Evolutionary conservation across 495 filamentous ascomycete genomes (phyloP), one percentile per base, ranked within the genome.

Genomic region (Evernia prunastri): DNA sequence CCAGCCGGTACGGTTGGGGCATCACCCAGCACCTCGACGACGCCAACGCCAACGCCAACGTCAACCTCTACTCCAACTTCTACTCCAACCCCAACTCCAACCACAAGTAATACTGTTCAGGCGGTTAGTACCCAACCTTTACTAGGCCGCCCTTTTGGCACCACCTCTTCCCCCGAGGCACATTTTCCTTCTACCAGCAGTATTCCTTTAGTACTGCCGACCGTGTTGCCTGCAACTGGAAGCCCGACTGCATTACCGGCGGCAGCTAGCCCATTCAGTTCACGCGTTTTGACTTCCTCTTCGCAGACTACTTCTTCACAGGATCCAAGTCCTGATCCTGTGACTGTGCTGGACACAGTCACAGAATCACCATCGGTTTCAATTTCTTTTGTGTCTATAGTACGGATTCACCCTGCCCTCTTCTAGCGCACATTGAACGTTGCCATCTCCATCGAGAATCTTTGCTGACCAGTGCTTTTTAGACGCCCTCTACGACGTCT

Each of bases 1-100:
- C 81, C 82, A 25, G 78, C 75, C 39, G 84, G 84, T 33, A 86
- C 84, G 23, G 62, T 66, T 57, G 74, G 76, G 35, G 66, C 66
- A 27, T 67, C 67, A 35, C 56, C 68, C 13, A 60, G 37, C 40
- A 42, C 58, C 17, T 27, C 69, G 18, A 25, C 42, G 12, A 54
- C 64, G 11, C 15, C 54, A 3, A 54, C 45, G 40, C 58, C 60
- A 23, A 59, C 65, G 7, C 27, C 66, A 8, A 45, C 51, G 13
- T 51, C 53, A 40, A 54, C 39, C 18, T 35, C 60, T 27, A 31
- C 69, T 25, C 17, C 40, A 23, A 45, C 63, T 18, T 18, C 54
- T 0, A 58, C 53, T 47, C 56, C 59, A 18, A 56, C 59, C 3
- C 35, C 66, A 15, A 57, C 61, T 25, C 51, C 54, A 56, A 40